These are phyloP conservation scores for Angomonas deanei DNA, from an alignment of 208 protist species.

Conservation along the genomic window DNA sequence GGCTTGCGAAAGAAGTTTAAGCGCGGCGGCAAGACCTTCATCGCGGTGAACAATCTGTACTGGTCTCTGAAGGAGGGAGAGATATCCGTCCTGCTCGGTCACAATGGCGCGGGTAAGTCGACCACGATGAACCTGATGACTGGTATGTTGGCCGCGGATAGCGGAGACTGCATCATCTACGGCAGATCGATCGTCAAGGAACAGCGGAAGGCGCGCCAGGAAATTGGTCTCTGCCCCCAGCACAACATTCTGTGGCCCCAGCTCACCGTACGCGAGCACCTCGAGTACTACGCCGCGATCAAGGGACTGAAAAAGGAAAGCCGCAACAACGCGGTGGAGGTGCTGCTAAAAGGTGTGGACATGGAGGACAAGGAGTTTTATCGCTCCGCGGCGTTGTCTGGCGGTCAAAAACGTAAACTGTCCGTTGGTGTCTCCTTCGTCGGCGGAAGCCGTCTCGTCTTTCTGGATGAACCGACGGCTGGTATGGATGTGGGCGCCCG, in stretches of 20 bases:
- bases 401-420: constrained; percentile 86
- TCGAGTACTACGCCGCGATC: constrained; percentile 82
- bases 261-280: constrained; percentile 85
- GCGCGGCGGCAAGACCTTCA: constrained; percentile 26
- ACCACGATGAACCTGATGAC: constrained; percentile 81
- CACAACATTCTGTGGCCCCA: constrained; percentile 91
- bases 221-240: constrained; percentile 92
- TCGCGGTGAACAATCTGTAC: constrained; percentile 59
- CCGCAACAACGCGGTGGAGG: constrained; percentile 20
- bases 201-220: constrained; percentile 36
- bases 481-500: constrained; percentile 83
- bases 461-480: constrained; percentile 88
- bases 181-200: constrained; percentile 55
- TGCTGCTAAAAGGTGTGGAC: constrained; percentile 36
- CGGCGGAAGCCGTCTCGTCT: constrained; percentile 55
- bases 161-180: constrained; percentile 66
- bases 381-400: constrained; percentile 34
- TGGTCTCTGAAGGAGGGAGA: constrained; percentile 42
- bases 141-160: constrained; percentile 55
- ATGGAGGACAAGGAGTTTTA: constrained; percentile 39
- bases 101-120: constrained; percentile 72
- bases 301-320: constrained; percentile 61
- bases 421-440: constrained; percentile 83
- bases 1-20: constrained; percentile 34
- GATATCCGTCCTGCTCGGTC: constrained; percentile 58